Conservation (phyloP, 2,329 filamentous ascomycete species). For the Pseudocercospora cruenta region DNA sequence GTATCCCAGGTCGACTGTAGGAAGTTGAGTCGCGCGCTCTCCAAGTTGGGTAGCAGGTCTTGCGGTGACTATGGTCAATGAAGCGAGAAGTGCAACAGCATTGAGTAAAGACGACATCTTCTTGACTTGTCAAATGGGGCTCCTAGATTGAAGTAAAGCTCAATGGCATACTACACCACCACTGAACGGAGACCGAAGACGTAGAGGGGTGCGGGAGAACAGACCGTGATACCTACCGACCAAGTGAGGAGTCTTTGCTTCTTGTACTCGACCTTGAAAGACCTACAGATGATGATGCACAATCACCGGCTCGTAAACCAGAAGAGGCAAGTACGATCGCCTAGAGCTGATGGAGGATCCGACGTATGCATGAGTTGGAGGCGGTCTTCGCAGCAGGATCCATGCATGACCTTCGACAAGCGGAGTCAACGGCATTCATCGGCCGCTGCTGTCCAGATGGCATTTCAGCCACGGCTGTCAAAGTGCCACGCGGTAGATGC, state of each 20-base stretch:
- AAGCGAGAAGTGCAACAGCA: neutral
- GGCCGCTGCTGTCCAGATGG: too few relatives aligned
- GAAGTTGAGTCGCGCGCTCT: conserved; percentile 32
- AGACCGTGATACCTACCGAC: neutral
- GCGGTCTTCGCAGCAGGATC: neutral
- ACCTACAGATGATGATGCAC: neutral
- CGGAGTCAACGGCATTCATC: neutral
- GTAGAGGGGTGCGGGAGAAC: neutral
- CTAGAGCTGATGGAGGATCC: neutral
- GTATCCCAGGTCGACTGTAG: conserved; percentile 59
- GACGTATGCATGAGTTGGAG: neutral
- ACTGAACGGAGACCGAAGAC: neutral
- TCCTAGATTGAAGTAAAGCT: neutral
- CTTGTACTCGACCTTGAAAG: neutral
- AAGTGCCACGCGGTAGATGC: neutral
- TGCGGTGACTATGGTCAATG: neutral
- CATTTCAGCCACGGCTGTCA: neutral
- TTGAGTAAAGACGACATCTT: neutral
- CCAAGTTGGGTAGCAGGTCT: neutral
- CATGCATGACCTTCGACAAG: neutral
- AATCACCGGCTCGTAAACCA: neutral
- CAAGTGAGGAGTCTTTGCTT: neutral
- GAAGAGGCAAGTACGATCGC: neutral
- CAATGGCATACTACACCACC: neutral
- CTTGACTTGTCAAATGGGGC: neutral